A percentile compares a stretch with the other conserved stretches of the same genome.
Evolutionary conservation across 371 early-diverging fungal species (phyloP).

Genomic region (Lichtheimia corymbifera): DNA sequence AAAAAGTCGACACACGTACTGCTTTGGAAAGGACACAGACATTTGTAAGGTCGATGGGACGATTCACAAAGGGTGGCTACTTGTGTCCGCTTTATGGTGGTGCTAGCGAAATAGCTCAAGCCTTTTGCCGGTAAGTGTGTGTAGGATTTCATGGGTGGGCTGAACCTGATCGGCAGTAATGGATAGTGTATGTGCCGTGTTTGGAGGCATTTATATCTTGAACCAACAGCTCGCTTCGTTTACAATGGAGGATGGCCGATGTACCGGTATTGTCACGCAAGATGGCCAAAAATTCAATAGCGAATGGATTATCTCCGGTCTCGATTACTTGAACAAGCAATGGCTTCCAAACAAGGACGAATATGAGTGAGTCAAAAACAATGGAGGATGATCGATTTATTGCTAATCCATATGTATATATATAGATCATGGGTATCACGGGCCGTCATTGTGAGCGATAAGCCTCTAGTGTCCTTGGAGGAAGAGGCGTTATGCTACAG

Average conservation of each 20-base stretch:
- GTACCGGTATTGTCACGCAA: constrained; percentile 45
- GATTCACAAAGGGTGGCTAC: constrained; percentile 85
- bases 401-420: background rate
- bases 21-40: constrained; percentile 68
- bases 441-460: constrained; percentile 54
- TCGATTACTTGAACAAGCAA: constrained; percentile 51
- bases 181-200: constrained; percentile 79
- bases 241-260: constrained; percentile 33
- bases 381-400: background rate
- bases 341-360: constrained; percentile 34
- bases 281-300: constrained; percentile 50
- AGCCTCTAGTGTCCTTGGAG: constrained; percentile 37
- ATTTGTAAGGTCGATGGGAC: constrained; percentile 84
- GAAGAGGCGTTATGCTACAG: constrained; percentile 45
- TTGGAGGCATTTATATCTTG: constrained; percentile 88
- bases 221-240: constrained; percentile 46
- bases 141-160: background rate
- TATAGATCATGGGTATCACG: constrained; percentile 51
- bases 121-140: constrained; percentile 78
- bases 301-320: constrained; percentile 49
- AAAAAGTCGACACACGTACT: constrained; percentile 31
- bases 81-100: constrained; percentile 88
- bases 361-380: constrained; percentile 15
- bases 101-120: constrained; percentile 88
- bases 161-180: background rate